Conservation (phyloP, 1,284 basidiomycete species). For the Pseudozyma hubeiensis region DNA sequence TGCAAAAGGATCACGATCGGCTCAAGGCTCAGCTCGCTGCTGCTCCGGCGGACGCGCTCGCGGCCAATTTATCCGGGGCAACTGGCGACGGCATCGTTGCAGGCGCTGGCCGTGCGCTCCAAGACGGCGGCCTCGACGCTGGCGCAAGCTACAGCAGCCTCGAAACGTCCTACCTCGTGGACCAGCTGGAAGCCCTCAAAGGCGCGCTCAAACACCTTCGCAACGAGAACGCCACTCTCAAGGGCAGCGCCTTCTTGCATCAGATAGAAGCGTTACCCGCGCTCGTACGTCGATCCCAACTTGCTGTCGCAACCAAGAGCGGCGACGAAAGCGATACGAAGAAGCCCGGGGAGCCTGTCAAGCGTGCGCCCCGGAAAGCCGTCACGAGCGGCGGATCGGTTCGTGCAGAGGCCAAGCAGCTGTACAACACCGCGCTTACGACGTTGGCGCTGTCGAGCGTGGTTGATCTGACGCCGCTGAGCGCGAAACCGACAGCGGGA, state of each 20-base stretch:
- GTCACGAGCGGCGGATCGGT: constrained; percentile 1
- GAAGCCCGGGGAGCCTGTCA: constrained; percentile 33
- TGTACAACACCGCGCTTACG: constrained; percentile 21
- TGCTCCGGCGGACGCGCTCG: constrained; percentile 8
- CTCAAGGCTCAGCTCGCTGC: constrained; percentile 75
- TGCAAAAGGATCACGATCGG: constrained; percentile 87
- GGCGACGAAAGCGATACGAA: constrained; percentile 42
- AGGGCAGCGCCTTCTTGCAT: constrained; percentile 84
- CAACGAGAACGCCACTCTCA: constrained; percentile 90
- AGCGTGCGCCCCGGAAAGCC: constrained; percentile 9
- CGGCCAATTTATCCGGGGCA: background rate
- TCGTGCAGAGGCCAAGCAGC: constrained; percentile 15
- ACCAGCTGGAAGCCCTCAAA: constrained; percentile 86
- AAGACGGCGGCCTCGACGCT: constrained; percentile 15
- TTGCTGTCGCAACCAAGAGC: constrained; percentile 8
- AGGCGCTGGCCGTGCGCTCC: background rate
- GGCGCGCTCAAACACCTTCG: constrained; percentile 88
- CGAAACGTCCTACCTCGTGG: constrained; percentile 53
- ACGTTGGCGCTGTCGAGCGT: constrained; percentile 49
- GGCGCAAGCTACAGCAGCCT: constrained; percentile 38
- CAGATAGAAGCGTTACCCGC: constrained; percentile 79
- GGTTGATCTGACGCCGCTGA: constrained; percentile 48
- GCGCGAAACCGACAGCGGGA: background rate
- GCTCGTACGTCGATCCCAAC: constrained; percentile 12
- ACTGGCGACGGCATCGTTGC: background rate